phyloP scores from a whole-genome alignment of 192 early-diverging fungal species.

The Phycomyces blakesleeanus region DNA sequence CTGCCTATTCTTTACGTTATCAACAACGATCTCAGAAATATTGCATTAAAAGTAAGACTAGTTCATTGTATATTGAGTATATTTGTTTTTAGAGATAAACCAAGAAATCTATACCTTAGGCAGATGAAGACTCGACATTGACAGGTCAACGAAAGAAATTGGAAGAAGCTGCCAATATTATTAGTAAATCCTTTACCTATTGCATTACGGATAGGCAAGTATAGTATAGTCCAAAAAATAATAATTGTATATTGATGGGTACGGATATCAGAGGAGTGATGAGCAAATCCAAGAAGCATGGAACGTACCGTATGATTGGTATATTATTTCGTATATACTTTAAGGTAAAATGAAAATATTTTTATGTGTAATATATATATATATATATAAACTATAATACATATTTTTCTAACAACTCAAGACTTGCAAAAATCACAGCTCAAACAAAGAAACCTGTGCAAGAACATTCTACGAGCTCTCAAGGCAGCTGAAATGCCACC shows the following conservation, averaged over 20 bases:
- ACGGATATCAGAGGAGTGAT: slow-evolving; percentile 4
- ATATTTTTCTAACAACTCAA: too few species aligned
- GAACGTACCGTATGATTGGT: slow-evolving; percentile 84
- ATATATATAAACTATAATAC: background rate
- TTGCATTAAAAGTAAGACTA: slow-evolving; percentile 48
- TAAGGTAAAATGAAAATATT: slow-evolving; percentile 43
- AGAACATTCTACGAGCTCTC: slow-evolving; percentile 75
- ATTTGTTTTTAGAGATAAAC: background rate
- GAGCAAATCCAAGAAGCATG: slow-evolving; percentile 81
- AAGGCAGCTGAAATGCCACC: slow-evolving; percentile 67
- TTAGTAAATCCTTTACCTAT: slow-evolving; percentile 85
- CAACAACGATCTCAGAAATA: slow-evolving; percentile 51
- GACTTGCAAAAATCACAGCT: slow-evolving; percentile 43
- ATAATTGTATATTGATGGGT: background rate
- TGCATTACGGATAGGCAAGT: slow-evolving; percentile 85
- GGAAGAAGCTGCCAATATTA: slow-evolving; percentile 78
- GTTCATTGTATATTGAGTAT: background rate
- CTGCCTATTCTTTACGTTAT: slow-evolving; percentile 60
- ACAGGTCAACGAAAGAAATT: slow-evolving; percentile 55
- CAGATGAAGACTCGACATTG: slow-evolving; percentile 41
- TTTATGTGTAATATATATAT: background rate
- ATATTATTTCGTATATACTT: slow-evolving; percentile 87
- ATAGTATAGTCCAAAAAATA: background rate
- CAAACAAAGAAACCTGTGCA: slow-evolving; percentile 76
- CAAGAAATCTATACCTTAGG: slow-evolving; percentile 22